Evolutionary conservation across 371 early-diverging fungal genomes (phyloP), one percentile per base, ranked within the genome.

Genomic region (Catenaria anguillulae): DNA sequence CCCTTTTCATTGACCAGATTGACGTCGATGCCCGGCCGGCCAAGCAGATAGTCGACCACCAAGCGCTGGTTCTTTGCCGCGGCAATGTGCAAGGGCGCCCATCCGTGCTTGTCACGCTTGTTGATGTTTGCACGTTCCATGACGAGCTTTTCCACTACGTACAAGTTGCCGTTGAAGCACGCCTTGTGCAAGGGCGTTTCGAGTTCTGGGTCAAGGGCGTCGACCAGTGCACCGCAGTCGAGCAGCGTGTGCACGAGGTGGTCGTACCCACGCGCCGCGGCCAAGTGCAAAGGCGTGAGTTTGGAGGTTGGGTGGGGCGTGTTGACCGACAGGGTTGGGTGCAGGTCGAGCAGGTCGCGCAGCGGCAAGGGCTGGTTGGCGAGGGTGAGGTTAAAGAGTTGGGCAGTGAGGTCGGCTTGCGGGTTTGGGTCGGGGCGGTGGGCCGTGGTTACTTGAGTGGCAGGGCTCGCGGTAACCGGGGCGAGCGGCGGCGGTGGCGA

Each of bases 131-230:
- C 88, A 8, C 72, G 68, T 26, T 76, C 75, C 60, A 73, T 75
- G 6, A 89, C 62, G n/a, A 92, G 70, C 61, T 79, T 80, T 40
- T 76, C 70, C 21, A 87, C 84, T 50, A 87, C 75, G 23, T 72
- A 70, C 36, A 71, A 68, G 66, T 83, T 82, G 0, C 89, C 90
- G 60, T 76, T 68, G 63, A 83, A 84, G 34, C 87, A 81, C 5
- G 89, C 88, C 69, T 89, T 90, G 29, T 85, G 67, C 8, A 92
- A 70, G 10, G 89, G 80, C 15, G 90, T 89, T 85, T 86, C 91
- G 67, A 80, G 81, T 67, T 85, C 86, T 35, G 73, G 74, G 65
- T 91, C 87, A 50, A 70, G 68, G 0, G 79, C 60, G 66, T 88
- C 88, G 0, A 87, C 82, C 4, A 77, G 63, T 1, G 84, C 87